Evolutionary conservation across 192 early-diverging fungal species (phyloP).

Genomic region (Ambispora gerdemannii): DNA sequence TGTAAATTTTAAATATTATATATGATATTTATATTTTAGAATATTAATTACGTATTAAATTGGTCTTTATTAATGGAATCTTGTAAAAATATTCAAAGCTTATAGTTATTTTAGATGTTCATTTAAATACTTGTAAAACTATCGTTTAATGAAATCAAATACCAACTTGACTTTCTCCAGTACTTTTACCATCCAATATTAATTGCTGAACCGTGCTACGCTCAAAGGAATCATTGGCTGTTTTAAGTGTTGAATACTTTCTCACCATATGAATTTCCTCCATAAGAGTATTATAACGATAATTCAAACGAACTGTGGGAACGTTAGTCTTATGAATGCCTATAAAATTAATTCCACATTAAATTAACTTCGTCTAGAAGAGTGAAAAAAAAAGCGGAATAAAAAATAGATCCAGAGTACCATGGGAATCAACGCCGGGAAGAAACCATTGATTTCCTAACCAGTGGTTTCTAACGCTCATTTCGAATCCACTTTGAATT

Average conservation of each 20-base stretch:
- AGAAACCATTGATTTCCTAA: constrained; percentile 73
- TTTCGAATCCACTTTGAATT: constrained; percentile 87
- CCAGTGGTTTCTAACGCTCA: constrained; percentile 85
- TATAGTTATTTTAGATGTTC: too few relatives aligned
- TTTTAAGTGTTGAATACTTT: constrained; percentile 36
- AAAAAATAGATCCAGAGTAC: not conserved
- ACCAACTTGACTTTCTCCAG: too few relatives aligned
- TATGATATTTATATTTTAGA: too few relatives aligned
- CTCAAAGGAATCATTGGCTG: not conserved
- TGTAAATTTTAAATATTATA: too few relatives aligned
- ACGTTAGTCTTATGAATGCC: constrained; percentile 93
- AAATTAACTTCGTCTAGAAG: not conserved
- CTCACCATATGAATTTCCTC: constrained; percentile 65
- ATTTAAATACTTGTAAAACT: too few relatives aligned
- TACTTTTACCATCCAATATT: too few relatives aligned
- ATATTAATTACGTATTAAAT: too few relatives aligned
- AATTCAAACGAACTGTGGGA: constrained; percentile 79
- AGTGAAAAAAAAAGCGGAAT: not conserved
- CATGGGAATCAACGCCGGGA: constrained; percentile 72
- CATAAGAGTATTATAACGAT: constrained; percentile 79
- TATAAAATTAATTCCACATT: not conserved
- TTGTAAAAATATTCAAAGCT: too few relatives aligned
- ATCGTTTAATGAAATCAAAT: too few relatives aligned
- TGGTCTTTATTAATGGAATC: too few relatives aligned
- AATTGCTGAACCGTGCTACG: too few relatives aligned